These are phyloP conservation scores for Hypoxylon sp. DNA, from an alignment of 2,329 filamentous ascomycete genomes.

Conservation along the genomic window DNA sequence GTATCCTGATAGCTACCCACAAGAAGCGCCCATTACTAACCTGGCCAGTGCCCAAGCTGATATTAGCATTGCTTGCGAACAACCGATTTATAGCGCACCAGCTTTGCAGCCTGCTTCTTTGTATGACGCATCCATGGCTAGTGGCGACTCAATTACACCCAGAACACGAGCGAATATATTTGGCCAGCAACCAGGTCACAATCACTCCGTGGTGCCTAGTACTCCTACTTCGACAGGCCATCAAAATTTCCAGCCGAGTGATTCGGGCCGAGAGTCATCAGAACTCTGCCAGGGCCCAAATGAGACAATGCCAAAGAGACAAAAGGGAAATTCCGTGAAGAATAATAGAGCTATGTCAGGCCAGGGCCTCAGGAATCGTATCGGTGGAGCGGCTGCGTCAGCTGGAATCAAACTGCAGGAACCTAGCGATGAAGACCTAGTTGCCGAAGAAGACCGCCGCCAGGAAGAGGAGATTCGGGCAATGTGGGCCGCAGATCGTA, in stretches of 20 bases:
- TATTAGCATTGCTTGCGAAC: neutral
- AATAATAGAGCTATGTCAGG: constrained; percentile 21
- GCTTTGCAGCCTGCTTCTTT: constrained; percentile 3
- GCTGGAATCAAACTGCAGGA: constrained; percentile 34
- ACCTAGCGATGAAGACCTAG: constrained; percentile 46
- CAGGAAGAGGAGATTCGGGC: constrained; percentile 53
- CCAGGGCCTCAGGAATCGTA: constrained; percentile 31
- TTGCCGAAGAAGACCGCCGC: constrained; percentile 50
- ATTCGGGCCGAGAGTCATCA: constrained; percentile 21
- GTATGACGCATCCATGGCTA: constrained; percentile 1
- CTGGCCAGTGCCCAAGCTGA: constrained; percentile 3
- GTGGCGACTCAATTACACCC: neutral
- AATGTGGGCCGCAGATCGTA: constrained; percentile 55
- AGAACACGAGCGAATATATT: neutral
- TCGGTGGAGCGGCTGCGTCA: constrained; percentile 22
- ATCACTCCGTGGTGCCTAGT: neutral
- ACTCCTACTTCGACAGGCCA: neutral
- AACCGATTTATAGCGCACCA: neutral
- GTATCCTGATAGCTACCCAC: constrained; percentile 34
- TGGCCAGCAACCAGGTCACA: neutral
- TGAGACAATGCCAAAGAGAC: constrained; percentile 22
- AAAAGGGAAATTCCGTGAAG: constrained; percentile 20
- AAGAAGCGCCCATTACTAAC: neutral
- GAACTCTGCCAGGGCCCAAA: constrained; percentile 11
- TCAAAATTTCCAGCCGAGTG: constrained; percentile 14